Evolutionary conservation across 1,284 basidiomycete species (phyloP), one percentile per base, ranked within the genome.

Genomic region (Moesziomyces parantarcticus): DNA sequence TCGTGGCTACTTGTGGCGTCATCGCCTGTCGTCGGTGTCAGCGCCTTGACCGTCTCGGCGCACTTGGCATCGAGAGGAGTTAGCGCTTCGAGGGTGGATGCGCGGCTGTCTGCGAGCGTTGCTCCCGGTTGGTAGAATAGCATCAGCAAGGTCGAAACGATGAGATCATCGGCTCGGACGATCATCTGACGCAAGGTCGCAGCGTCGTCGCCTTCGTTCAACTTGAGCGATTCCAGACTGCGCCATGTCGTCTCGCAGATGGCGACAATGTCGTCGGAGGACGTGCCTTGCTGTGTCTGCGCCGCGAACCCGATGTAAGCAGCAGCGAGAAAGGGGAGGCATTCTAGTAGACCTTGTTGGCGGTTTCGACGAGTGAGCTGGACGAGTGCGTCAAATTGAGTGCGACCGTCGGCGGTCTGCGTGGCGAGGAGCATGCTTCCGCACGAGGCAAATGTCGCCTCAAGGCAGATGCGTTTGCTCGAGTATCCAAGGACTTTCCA

Each of bases 241-340:
- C 49, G 58, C 46, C 63, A 26, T 5, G 56, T 49, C 13, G 46
- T 32, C 8, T 25, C 23, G 22, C 60, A 58, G 41, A 64, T 43
- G 23, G 13, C 41, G 3, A 45, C 14, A 13, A 43, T 14, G 21
- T 63, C 51, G 21, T 63, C 51, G 10, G 25, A 8, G 6, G n/a
- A n/a, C n/a, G 39, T 34, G 22, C 42, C 65, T 54, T 14, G 71
- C 60, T 29, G 50, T 0, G 53, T 39, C 45, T 88, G 85, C 14
- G 88, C 79, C 75, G 85, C 87, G 25, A 85, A 85, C 8, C 88
- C 86, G 47, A 91, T 86, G 59, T 89, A 87, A 68, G 88, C 87
- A 0, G 90, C 91, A 32, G 92, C 85, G 48, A 92, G 88, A 49
- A 91, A 89, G 5, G 91, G 88, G 63, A 93, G 90, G 77, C 90